These are phyloP conservation scores for Alternaria ethzedia DNA, from an alignment of 2,329 filamentous ascomycete species.

Conservation along the genomic window DNA sequence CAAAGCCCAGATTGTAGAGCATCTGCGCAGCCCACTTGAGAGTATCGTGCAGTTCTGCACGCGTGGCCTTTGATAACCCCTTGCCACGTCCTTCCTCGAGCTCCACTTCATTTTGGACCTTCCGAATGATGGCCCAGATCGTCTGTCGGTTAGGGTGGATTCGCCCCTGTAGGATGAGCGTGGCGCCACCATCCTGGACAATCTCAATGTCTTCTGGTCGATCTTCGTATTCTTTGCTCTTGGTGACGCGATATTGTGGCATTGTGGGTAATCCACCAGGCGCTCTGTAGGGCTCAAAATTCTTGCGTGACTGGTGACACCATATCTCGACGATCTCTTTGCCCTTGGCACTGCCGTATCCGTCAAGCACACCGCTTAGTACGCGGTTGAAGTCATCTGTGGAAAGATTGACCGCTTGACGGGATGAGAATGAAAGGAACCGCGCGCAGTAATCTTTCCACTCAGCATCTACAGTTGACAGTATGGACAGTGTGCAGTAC, in stretches of 20 bases:
- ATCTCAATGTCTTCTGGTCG: conserved; percentile 40
- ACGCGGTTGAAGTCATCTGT: conserved; percentile 58
- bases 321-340: conserved; percentile 57
- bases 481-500: conserved; percentile 40
- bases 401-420: conserved; percentile 34
- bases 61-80: conserved; percentile 16
- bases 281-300: conserved; percentile 34
- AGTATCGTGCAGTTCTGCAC: conserved; percentile 32
- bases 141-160: conserved; percentile 42
- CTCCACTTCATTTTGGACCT: conserved; percentile 42
- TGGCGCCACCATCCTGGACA: conserved; percentile 33
- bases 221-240: conserved; percentile 29
- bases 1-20: conserved; percentile 41
- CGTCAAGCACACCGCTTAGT: conserved; percentile 61
- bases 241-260: conserved; percentile 34
- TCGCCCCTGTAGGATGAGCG: conserved; percentile 37
- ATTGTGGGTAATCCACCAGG: conserved; percentile 44
- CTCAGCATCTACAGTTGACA: conserved; percentile 34
- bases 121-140: conserved; percentile 41
- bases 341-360: conserved; percentile 56
- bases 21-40: conserved; percentile 40
- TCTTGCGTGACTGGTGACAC: conserved; percentile 37
- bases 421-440: conserved; percentile 37
- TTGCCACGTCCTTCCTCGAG: conserved; percentile 19
- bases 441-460: conserved; percentile 40